Evolutionary conservation across 495 filamentous ascomycete genomes (phyloP).

Genomic region (Lasiosphaeria miniovina): DNA sequence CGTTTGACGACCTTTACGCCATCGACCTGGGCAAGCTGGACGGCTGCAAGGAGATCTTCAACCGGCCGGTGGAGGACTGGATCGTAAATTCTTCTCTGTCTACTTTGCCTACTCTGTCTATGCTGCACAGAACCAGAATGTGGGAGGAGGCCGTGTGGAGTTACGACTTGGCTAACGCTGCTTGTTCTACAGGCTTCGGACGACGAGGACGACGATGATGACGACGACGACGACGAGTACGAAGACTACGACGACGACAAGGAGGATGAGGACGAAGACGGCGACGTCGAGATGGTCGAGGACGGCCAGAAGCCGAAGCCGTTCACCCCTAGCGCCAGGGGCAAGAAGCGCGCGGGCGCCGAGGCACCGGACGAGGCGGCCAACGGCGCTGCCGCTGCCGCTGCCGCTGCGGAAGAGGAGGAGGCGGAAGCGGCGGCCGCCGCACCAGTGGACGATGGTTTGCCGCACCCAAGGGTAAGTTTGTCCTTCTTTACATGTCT

Average conservation of each 20-base stretch:
- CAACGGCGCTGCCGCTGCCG: conserved; percentile 29
- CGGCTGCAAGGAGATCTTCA: conserved; percentile 85
- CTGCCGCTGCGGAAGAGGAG: conserved; percentile 38
- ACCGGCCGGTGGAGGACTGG: conserved; percentile 81
- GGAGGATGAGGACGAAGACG: conserved; percentile 59
- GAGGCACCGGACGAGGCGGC: conserved; percentile 25
- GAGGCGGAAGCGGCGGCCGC: conserved; percentile 48
- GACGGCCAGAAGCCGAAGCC: conserved; percentile 28
- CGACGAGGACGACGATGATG: conserved; percentile 68
- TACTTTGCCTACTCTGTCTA: neutral
- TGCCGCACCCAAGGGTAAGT: conserved; percentile 56
- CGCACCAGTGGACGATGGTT: conserved; percentile 50
- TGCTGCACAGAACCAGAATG: no score
- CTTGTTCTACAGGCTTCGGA: conserved; percentile 50
- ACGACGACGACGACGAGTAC: conserved; percentile 70
- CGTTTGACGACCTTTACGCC: conserved; percentile 89
- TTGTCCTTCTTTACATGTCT: neutral
- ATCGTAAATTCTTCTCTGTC: conserved; percentile 44
- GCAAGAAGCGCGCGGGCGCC: conserved; percentile 41
- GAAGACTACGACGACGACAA: conserved; percentile 68
- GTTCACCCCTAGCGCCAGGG: conserved; percentile 42
- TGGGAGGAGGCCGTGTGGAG: no score
- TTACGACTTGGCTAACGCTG: neutral
- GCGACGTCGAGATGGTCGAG: conserved; percentile 45
- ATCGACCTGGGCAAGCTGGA: conserved; percentile 90